Evolutionary conservation across 1,139 yeast genomes (phyloP).

Genomic region (Candida smagusa): DNA sequence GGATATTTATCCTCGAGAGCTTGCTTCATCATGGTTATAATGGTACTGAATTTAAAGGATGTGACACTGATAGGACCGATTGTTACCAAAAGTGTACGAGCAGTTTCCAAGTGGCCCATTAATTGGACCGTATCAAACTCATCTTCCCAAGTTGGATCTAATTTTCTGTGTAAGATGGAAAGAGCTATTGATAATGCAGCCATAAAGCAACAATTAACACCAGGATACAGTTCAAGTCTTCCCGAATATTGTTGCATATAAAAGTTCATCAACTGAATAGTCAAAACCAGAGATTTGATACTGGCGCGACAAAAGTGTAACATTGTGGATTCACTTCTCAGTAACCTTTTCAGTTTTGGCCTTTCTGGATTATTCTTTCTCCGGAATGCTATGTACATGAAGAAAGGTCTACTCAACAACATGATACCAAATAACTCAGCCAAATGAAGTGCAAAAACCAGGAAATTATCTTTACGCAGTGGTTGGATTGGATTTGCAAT

Average conservation of each 20-base stretch:
- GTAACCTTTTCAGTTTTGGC: conserved; percentile 6
- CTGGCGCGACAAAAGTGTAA: conserved; percentile 30
- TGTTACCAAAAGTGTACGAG: conserved; percentile 9
- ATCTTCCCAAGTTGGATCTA: conserved; percentile 10
- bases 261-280: conserved; percentile 28
- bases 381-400: conserved; percentile 27
- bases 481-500: conserved; percentile 6
- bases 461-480: conserved; percentile 16
- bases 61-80: conserved; percentile 12
- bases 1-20: conserved; percentile 11
- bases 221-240: conserved; percentile 15
- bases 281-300: conserved; percentile 33
- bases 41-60: conserved; percentile 10
- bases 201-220: conserved; percentile 15
- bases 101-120: conserved; percentile 12
- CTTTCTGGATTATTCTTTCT: conserved; percentile 4
- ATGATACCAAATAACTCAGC: conserved; percentile 40
- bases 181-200: conserved; percentile 13
- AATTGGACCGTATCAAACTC: conserved; percentile 10
- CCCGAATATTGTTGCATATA: conserved; percentile 14
- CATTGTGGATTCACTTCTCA: conserved; percentile 16
- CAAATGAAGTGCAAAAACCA: conserved; percentile 33
- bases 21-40: conserved; percentile 12
- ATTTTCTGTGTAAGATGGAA: conserved; percentile 13
- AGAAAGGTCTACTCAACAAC: conserved; percentile 45